Percentiles rank a stretch among this genome's conserved stretches.
These are phyloP conservation scores for Fusarium napiforme DNA, from an alignment of 2,329 filamentous ascomycete genomes.

Conservation along the genomic window DNA sequence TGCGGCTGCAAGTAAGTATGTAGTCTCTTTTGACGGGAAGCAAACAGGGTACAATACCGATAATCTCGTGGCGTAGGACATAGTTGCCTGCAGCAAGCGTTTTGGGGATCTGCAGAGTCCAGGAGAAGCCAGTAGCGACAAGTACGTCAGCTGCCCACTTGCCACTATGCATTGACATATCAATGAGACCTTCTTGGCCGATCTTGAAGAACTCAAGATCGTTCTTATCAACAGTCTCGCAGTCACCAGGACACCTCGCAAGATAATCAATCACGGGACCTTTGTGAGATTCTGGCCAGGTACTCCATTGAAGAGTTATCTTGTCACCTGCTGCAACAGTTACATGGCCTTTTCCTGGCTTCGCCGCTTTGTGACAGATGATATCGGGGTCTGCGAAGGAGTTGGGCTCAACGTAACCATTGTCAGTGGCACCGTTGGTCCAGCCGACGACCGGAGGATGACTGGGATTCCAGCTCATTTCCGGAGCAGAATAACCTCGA, in stretches of 20 bases:
- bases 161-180: constrained; percentile 55
- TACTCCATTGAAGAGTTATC: constrained; percentile 55
- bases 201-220: constrained; percentile 73
- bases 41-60: too few species aligned
- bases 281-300: constrained; percentile 56
- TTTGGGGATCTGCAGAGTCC: constrained; percentile 49
- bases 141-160: constrained; percentile 54
- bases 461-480: constrained; percentile 39
- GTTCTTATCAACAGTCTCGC: constrained; percentile 62
- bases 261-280: constrained; percentile 72
- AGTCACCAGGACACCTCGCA: constrained; percentile 68
- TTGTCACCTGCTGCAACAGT: constrained; percentile 54
- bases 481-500: constrained; percentile 38
- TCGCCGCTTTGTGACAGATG: constrained; percentile 57
- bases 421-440: constrained; percentile 49
- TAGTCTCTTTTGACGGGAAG: too few species aligned
- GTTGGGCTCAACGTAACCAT: constrained; percentile 61
- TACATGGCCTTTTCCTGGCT: constrained; percentile 51
- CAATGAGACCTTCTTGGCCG: constrained; percentile 62
- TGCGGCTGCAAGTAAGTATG: too few species aligned
- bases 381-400: constrained; percentile 55
- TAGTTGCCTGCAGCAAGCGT: constrained; percentile 54
- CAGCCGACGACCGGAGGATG: constrained; percentile 38
- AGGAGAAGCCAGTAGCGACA: constrained; percentile 52
- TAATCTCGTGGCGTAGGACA: constrained; percentile 62